Percentiles rank a stretch among this genome's conserved stretches.
phyloP scores from a whole-genome alignment of 331 rosid species.

The Rosa hybrid region DNA sequence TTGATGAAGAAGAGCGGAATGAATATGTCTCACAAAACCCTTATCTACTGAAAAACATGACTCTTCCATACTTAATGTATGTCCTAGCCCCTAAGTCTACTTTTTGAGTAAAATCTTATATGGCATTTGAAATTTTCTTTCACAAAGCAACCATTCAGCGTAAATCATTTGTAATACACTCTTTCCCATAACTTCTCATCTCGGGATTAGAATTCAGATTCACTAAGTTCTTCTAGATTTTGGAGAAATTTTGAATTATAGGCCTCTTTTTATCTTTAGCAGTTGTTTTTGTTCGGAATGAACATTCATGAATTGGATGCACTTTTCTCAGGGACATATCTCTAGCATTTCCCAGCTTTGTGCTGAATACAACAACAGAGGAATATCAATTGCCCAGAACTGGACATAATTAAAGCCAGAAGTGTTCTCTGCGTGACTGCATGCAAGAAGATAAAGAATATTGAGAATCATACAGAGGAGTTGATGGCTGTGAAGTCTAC shows the following conservation, averaged over 20 bases:
- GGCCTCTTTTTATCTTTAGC: too few relatives aligned
- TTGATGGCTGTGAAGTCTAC: too few relatives aligned
- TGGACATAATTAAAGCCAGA: background rate
- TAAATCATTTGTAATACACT: too few relatives aligned
- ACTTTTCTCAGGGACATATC: constrained; percentile 50
- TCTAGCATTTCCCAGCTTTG: constrained; percentile 61
- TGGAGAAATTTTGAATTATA: background rate
- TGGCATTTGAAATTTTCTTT: background rate
- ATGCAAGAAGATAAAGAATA: background rate
- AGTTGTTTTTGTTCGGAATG: background rate
- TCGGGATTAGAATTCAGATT: background rate
- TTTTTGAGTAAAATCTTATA: background rate
- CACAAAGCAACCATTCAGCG: too few relatives aligned
- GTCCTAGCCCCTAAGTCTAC: background rate
- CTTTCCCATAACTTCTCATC: too few relatives aligned
- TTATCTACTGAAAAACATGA: constrained; percentile 26
- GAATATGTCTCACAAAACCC: background rate
- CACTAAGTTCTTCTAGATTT: background rate
- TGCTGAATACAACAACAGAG: constrained; percentile 34
- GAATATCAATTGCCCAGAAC: constrained; percentile 7
- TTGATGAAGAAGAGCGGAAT: too few relatives aligned
- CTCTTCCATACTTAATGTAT: constrained; percentile 36
- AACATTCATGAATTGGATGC: background rate
- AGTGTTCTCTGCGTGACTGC: background rate
- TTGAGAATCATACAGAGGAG: background rate